Base-by-base conservation (phyloP, 441 rosid species). In the Corymbia calophylla region DNA sequence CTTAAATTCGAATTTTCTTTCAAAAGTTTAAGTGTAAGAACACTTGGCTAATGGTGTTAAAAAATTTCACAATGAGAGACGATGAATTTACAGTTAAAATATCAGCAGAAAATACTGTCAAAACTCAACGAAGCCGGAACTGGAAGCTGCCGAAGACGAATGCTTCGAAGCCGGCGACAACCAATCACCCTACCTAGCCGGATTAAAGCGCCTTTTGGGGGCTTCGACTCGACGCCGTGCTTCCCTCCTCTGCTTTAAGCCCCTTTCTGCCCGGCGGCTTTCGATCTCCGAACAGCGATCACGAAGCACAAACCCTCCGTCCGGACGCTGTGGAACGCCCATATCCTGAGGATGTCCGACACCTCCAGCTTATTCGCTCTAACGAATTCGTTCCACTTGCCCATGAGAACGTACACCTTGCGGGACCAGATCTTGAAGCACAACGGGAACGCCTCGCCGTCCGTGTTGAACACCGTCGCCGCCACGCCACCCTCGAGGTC, bases 91-190 rank as follows among this genome's bases (percentile, higher is more conserved):
- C 64, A 39, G 6, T 39, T 39, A 39, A 5, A 39, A 39, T 39
- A 1, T 39, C 44, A 39, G 44, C 44, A 39, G 44, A 39, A 39
- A 39, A 5, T 5, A 39, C 29, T 58, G n/a, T 6, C 64, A 58
- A 58, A 58, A 58, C 64, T 58, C 64, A 58, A 58, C 2, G 3
- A 29, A 58, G 11, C 32, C 70, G 6, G 12, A 39, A 31, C 31
- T 1, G 3, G 73, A 0, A 8, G 73, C 12, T 18, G 39, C 39
- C 0, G 39, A 66, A 66, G 73, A 29, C 70, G 15, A 29, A 62
- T 62, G 39, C 11, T 0, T 9, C 39, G 39, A 66, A 31, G 73
- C 32, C 70, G 9, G 70, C 18, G 32, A 29, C 1, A 62, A 62
- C 70, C 70, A 29, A 62, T 62, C 15, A 14, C 17, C 0, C 70